Evolutionary conservation across 306 rosid species (phyloP), one percentile per base, ranked within the genome.

Genomic region (Canavalia ensiformis): DNA sequence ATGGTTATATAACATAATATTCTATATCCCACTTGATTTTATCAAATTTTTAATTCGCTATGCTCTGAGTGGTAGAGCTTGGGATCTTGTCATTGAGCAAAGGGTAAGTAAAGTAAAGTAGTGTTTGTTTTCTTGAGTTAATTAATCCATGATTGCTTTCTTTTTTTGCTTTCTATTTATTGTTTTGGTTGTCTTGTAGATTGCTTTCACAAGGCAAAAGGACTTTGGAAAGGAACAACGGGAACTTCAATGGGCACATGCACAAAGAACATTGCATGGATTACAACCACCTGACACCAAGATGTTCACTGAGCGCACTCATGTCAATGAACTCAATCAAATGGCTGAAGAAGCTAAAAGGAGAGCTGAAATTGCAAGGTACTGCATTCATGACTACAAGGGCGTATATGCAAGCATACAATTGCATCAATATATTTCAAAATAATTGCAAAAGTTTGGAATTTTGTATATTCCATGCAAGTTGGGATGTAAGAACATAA

Each of bases 161-260:
- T 62, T 2, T 37, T 55, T 51, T 73, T 42, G 37, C 25, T 74
- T 4, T 41, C 28, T 57, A 46, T 55, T 84, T 52, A 83, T 76
- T 49, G 68, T 60, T 84, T 72, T 76, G 31, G 4, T 55, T 77
- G 58, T 66, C 33, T 64, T 86, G 81, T 74, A 95, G 99, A 90
- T 93, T 90, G 99, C 99, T 55, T 95, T 95, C 87, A 95, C 99
- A 56, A 95, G 97, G 85, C 96, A 95, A 91, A 95, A 95, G 90
- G 99, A 95, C 90, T 95, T 95, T 6, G 99, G 99, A 4, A 95
- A 91, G 89, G 99, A 95, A 77, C 99, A 95, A 30, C 75, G 99
- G 3, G 99, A 95, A 88, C 99, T 95, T 85, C 99, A 95, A 77
- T 93, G 99, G 99, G 99, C 99, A 58, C 97, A 93, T 77, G 99